Percentiles rank a stretch among this genome's conserved stretches.
These are phyloP conservation scores for Brassica napus DNA, from an alignment of 345 rosid genomes.

Conservation along the genomic window Da-Ae NC_063438.1:7822501-7823000, in stretches of 20 bases:
- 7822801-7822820: conserved; percentile 32
- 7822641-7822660: background rate
- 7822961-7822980: conserved; percentile 69
- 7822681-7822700: background rate
- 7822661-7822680: background rate
- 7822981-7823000: conserved; percentile 62
- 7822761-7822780: conserved; percentile 1
- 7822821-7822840: conserved; percentile 57
- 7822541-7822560: background rate
- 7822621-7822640: background rate
- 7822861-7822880: conserved; percentile 59
- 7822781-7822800: background rate
- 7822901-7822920: conserved; percentile 64
- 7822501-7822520: background rate
- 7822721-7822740: conserved; percentile 7
- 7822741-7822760: background rate
- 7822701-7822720: background rate
- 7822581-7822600: background rate
- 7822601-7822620: background rate
- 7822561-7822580: background rate
- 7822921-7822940: conserved; percentile 51
- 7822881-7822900: conserved; percentile 76
- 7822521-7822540: background rate
- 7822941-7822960: conserved; percentile 21
- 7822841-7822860: conserved; percentile 54